Percentiles rank a stretch among this genome's conserved stretches.
These are phyloP conservation scores for Tolypocladium nubicola DNA, from an alignment of 2,329 filamentous ascomycete species.

Conservation along the genomic window DNA sequence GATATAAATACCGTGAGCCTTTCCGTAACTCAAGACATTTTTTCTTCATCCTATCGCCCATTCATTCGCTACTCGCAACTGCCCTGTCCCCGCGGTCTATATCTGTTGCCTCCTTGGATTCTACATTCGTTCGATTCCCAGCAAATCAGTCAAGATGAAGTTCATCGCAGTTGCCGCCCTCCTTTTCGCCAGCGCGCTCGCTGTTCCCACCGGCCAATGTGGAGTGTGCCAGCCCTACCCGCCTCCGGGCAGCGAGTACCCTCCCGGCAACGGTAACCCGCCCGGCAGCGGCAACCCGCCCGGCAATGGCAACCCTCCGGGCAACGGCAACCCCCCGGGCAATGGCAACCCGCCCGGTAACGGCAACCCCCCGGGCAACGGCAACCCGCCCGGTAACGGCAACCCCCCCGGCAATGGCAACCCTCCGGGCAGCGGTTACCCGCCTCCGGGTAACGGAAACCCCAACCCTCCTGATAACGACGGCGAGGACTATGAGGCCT, in stretches of 20 bases:
- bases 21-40: neutral
- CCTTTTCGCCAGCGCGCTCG: neutral
- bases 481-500: neutral
- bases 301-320: neutral
- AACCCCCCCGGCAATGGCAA: neutral
- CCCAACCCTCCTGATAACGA: neutral
- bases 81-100: neutral
- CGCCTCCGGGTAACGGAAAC: neutral
- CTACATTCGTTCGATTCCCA: neutral
- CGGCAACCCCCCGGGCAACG: neutral
- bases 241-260: neutral
- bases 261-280: neutral
- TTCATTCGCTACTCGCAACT: neutral
- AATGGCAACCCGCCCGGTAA: neutral
- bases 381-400: neutral
- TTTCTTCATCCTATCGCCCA: neutral
- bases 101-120: neutral
- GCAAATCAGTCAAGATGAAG: neutral
- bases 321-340: neutral
- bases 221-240: neutral
- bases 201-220: neutral
- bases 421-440: neutral
- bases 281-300: neutral
- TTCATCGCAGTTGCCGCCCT: neutral
- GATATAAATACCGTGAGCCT: neutral